A percentile compares a stretch with the other conserved stretches of the same genome.
Evolutionary conservation across 495 filamentous ascomycete species (phyloP).

Genomic region (Lasiosphaeria ovina): DNA sequence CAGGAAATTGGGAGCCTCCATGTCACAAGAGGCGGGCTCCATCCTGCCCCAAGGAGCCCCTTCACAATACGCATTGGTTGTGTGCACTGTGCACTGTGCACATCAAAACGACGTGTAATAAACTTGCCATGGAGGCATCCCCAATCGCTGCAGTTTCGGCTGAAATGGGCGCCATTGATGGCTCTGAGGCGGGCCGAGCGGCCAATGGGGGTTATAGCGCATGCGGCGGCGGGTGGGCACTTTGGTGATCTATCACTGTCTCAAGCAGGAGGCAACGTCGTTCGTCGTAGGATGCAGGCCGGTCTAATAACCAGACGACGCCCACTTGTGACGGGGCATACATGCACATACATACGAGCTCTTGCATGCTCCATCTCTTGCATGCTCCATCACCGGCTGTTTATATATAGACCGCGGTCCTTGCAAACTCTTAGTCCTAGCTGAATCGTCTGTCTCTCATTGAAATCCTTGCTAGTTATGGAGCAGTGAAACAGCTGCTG

Average conservation of each 20-base stretch:
- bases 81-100: neutral
- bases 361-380: too few species aligned
- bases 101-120: neutral
- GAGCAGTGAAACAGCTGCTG: too few species aligned
- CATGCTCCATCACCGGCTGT: too few species aligned
- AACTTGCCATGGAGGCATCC: neutral
- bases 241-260: conserved; percentile 3
- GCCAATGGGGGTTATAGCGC: conserved; percentile 1
- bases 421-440: too few species aligned
- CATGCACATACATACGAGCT: too few species aligned
- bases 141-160: neutral
- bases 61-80: too few species aligned
- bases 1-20: neutral
- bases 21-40: neutral
- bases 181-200: neutral
- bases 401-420: too few species aligned
- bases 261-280: neutral
- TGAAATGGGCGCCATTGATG: neutral
- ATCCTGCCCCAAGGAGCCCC: neutral
- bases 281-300: too few species aligned
- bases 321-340: too few species aligned
- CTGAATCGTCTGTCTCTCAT: too few species aligned
- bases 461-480: too few species aligned
- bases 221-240: neutral
- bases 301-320: too few species aligned